Base-by-base conservation (phyloP, 1,284 basidiomycete species). In the Ceratobasidium sp. region DNA sequence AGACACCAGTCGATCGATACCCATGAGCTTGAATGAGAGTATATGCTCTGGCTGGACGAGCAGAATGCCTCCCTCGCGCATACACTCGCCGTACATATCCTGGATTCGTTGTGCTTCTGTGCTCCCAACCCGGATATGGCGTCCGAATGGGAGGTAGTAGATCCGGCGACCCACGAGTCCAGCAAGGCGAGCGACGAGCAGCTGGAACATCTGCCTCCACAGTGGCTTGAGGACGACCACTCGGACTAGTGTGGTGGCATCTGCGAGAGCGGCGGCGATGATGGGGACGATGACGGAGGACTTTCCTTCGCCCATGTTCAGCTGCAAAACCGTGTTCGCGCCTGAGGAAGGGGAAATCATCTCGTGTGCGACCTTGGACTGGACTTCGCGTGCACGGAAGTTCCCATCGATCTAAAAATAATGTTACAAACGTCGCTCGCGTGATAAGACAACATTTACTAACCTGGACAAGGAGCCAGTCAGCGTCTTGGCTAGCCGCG, bases 221-320 rank as follows among this genome's bases (percentile, higher is more conserved):
- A 87, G 78, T 0, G 84, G 78, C 59, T 87, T 88, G 19, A 87
- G 82, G 24, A 87, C 84, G 2, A 88, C 78, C 7, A 89, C 83
- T 11, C 88, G 82, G 3, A 85, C 84, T 1, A 89, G 81, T 19
- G 80, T 84, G 2, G 80, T 48, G 0, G 85, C 82, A 77, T 88
- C 80, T 0, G 88, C 84, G 1, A 88, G 79, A 29, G 81, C 75
- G 0, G 82, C 78, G 0, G 83, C 80, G 29, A 82, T 81, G 14
- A 88, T 79, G 0, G 87, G 87, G 0, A 86, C 81, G 36, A 89
- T 89, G 4, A 78, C 87, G 0, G 86, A 86, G 0, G 87, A 85
- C 76, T 89, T 89, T 4, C 88, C 88, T 76, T 89, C 88, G 1
- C 88, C 88, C 88, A 89, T 89, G 56, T 89, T 88, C 19, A 89